Base-by-base conservation (phyloP, 345 rosid species). In the Citrus glauca region DNA sequence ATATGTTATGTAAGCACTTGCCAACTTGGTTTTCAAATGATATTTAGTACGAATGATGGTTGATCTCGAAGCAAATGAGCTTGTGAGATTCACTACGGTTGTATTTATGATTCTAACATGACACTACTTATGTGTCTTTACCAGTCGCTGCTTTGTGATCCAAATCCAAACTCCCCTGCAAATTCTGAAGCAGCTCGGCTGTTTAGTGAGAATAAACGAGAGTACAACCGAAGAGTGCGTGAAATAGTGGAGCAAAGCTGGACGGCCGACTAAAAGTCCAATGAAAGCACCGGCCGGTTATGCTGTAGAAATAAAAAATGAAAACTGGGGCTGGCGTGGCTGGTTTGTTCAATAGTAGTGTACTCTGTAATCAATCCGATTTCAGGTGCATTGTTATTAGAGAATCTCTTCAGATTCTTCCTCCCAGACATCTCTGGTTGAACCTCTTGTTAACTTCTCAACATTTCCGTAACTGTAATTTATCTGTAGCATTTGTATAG, bases 151-250 rank as follows among this genome's bases (percentile, higher is more conserved):
- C 97, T 92, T 32, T 92, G 97, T 67, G 97, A 92, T 69, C 97
- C 97, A 48, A 92, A 90, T 69, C 94, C 97, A 25, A 90, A 92
- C 81, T 92, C 97, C 24, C 97, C 97, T 20, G 93, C 97, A 72
- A 92, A 92, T 45, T 92, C 97, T 24, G 97, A 92, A 86, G 97
- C 97, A 3, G 97, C 94, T 48, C 84, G 97, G 69, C 87, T 90
- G 94, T 90, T 88, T 77, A 89, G 97, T 72, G 94, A 90, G 85
- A 90, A 85, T 75, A 92, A 92, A 85, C 88, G 94, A 9, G 94
- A 92, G 72, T 90, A 92, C 89, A 92, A 92, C 74, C 78, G 93
- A 67, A 85, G 90, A 84, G 91, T 91, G 72, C 90, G 92, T 20
- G 95, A 90, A 77, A 83, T 91, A 69, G 93, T 90, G 63, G 92